phyloP scores from a whole-genome alignment of 2,329 filamentous ascomycete species.

The Lasiodiplodia sp. region DNA sequence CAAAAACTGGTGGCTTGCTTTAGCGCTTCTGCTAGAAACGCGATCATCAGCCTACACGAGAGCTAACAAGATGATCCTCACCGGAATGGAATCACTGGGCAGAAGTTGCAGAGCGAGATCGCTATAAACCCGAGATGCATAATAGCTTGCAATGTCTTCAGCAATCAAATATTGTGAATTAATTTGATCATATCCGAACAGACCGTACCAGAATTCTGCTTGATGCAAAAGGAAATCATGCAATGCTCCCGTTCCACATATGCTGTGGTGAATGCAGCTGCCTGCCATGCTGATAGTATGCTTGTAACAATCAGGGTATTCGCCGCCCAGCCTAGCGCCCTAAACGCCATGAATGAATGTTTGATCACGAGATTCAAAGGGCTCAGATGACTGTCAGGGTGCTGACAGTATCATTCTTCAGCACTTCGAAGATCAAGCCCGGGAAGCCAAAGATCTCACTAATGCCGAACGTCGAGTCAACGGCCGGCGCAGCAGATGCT shows the following conservation, averaged over 20 bases:
- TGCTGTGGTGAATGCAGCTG: background rate
- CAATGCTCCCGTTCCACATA: background rate
- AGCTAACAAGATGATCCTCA: background rate
- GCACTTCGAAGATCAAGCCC: conserved; percentile 91
- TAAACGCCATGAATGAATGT: conserved; percentile 11
- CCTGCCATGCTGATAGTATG: background rate
- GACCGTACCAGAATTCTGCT: background rate
- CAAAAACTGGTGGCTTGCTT: conserved; percentile 11
- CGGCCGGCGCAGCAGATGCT: conserved; percentile 45
- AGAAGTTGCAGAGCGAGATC: too few relatives aligned
- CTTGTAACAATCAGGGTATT: conserved; percentile 14
- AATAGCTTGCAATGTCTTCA: background rate
- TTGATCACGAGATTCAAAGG: background rate
- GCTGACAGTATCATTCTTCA: conserved; percentile 90
- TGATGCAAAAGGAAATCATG: conserved; percentile 1
- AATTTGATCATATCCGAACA: background rate
- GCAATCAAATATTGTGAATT: background rate
- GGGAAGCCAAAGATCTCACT: conserved; percentile 94
- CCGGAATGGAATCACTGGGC: background rate
- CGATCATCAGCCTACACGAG: background rate
- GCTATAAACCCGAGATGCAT: background rate
- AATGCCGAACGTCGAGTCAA: conserved; percentile 65
- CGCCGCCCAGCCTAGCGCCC: conserved; percentile 16
- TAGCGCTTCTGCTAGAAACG: background rate
- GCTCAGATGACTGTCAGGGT: conserved; percentile 84